phyloP scores from a whole-genome alignment of 345 rosid genomes.

The Eucalyptus sp. region DNA sequence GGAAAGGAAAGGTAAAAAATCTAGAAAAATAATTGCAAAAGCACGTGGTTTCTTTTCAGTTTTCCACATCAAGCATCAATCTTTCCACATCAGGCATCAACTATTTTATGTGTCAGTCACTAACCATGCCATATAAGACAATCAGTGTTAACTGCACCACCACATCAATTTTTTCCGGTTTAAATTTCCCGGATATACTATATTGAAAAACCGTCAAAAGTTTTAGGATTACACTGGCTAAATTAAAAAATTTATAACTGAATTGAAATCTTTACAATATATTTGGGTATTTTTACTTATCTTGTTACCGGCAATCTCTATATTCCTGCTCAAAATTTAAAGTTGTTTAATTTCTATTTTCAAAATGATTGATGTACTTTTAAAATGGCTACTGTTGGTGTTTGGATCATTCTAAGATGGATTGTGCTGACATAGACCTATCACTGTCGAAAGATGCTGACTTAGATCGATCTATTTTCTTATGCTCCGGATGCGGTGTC shows the following conservation, averaged over 20 bases:
- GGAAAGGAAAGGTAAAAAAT: no score
- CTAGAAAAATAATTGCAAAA: no score
- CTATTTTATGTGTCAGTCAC: neutral
- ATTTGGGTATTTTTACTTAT: neutral
- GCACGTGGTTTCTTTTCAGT: no score
- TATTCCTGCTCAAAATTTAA: neutral
- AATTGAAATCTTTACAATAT: accelerated
- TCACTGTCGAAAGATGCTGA: neutral
- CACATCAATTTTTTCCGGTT: no score
- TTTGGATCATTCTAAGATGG: neutral
- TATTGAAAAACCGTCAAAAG: neutral
- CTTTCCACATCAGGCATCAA: neutral
- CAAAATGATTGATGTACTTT: neutral
- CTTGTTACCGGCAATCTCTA: accelerated
- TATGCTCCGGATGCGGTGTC: neutral
- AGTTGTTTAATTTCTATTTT: neutral
- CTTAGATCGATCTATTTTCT: neutral
- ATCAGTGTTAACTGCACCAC: accelerated
- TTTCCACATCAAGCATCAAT: neutral
- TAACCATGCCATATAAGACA: accelerated
- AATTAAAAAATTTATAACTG: no score
- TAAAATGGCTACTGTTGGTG: neutral
- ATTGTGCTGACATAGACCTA: neutral
- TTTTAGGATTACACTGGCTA: accelerated
- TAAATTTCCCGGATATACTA: accelerated